Evolutionary conservation across 129 eudicot genomes (phyloP), one percentile per base, ranked within the genome.

Genomic region (Tagetes erecta): DNA sequence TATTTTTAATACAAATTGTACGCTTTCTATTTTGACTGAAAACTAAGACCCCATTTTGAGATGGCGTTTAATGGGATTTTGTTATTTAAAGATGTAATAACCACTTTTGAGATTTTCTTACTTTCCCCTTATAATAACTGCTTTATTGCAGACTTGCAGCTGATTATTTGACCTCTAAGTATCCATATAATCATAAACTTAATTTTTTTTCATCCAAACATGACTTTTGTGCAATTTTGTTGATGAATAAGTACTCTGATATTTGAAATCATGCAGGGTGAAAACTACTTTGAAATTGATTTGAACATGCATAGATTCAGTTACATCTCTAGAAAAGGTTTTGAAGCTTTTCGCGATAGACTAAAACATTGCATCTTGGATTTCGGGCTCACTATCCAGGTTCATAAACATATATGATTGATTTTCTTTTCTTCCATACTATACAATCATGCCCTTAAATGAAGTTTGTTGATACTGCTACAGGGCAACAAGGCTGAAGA

Each of bases 341-440:
- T 95, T 8, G 99, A 95, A 76, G 88, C 99, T 67, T 85, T 95
- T 74, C 90, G 83, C 69, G 96, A 91, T 59, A 78, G 97, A 81
- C 72, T 95, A 75, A 91, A 95, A 79, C 78, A 67, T 47, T 91
- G 94, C 64, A 81, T 87, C 63, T 68, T 95, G 45, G 99, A 95
- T 80, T 88, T 91, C 70, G 99, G 99, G 33, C 88, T 91, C 62
- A 91, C 99, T 6, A 87, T 95, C 56, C 99, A 95, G 99, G 99
- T 91, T 8, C 11, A 45, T 39, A 57, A 56, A 56, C 69, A 57
- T 67, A 67, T 53, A 31, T 31, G 39, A 55, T 51, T 40, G 27
- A 39, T 74, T 41, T 9, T 45, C 5, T 13, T 27, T 37, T 9
- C 8, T 40, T 57, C 27, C 13, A 4, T 12, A 56, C 33, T 1